These are phyloP conservation scores for Nematocida ironsii DNA, from an alignment of 371 early-diverging fungal species.

Conservation along the genomic window DNA sequence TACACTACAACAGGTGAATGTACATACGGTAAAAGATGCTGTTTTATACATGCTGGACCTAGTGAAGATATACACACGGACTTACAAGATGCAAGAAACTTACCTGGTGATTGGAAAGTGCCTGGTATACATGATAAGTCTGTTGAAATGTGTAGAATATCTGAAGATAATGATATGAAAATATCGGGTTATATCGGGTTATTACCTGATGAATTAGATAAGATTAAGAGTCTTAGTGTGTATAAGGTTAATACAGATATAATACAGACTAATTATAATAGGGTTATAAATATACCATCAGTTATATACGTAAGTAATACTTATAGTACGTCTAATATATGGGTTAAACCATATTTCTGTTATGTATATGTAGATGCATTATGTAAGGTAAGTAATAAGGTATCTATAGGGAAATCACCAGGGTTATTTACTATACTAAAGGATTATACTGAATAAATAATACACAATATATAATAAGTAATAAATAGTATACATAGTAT, in stretches of 20 bases:
- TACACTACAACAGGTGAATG: slow-evolving; percentile 74
- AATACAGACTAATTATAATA: neutral
- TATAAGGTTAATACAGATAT: neutral
- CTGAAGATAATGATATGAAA: slow-evolving; percentile 16
- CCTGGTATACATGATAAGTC: slow-evolving; percentile 29
- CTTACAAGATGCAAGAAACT: slow-evolving; percentile 50
- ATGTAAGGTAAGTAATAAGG: neutral
- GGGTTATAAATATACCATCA: neutral
- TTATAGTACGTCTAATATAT: slow-evolving; percentile 39
- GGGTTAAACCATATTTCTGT: slow-evolving; percentile 39
- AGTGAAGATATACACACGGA: slow-evolving; percentile 37
- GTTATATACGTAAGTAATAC: neutral
- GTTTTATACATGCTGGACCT: slow-evolving; percentile 72
- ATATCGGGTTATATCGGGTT: neutral
- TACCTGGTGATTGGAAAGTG: slow-evolving; percentile 57
- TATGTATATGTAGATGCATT: slow-evolving; percentile 35
- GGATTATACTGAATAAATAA: slow-evolving; percentile 13
- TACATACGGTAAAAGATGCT: slow-evolving; percentile 75
- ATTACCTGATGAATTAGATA: neutral
- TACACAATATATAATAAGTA: slow-evolving; percentile 3
- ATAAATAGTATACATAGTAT: too few relatives aligned
- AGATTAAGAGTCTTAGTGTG: slow-evolving; percentile 4
- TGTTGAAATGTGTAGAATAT: slow-evolving; percentile 10
- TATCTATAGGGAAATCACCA: slow-evolving; percentile 50
- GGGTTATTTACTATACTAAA: slow-evolving; percentile 16